Percentiles rank a stretch among this genome's conserved stretches.
phyloP scores from a whole-genome alignment of 192 early-diverging fungal genomes.

The Rhizoclosmatium sp. region DNA sequence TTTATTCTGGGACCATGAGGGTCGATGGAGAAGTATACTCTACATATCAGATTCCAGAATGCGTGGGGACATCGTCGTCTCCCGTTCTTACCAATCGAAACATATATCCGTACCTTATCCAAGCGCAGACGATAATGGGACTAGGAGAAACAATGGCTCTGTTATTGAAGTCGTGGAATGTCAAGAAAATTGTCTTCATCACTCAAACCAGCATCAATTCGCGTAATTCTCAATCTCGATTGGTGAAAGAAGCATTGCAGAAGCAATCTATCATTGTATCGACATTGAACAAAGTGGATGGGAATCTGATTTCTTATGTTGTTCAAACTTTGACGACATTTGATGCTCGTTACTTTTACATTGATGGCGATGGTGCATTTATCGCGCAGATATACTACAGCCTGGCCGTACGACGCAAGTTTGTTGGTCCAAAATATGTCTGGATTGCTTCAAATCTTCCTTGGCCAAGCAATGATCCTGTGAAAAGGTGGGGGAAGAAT shows the following conservation, averaged over 20 bases:
- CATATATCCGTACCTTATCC: background rate
- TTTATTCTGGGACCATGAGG: background rate
- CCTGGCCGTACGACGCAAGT: background rate
- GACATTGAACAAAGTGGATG: background rate
- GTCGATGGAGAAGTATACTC: background rate
- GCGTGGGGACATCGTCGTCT: background rate
- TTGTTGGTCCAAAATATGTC: constrained; percentile 4
- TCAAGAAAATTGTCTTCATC: background rate
- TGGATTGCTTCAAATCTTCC: background rate
- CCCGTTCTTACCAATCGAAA: background rate
- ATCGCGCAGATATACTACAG: background rate
- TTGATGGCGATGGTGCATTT: background rate
- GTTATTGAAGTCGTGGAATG: background rate
- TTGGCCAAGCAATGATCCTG: background rate
- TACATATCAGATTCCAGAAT: background rate
- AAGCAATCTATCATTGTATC: background rate
- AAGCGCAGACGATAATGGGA: background rate
- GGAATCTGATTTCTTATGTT: background rate
- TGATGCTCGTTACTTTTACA: background rate
- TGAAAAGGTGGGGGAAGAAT: background rate
- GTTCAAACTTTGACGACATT: background rate
- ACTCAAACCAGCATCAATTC: background rate
- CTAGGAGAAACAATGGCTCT: background rate
- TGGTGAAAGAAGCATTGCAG: background rate
- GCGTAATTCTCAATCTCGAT: background rate